phyloP scores from a whole-genome alignment of 2,329 filamentous ascomycete species.

The Ophiocordyceps robertsii region DNA sequence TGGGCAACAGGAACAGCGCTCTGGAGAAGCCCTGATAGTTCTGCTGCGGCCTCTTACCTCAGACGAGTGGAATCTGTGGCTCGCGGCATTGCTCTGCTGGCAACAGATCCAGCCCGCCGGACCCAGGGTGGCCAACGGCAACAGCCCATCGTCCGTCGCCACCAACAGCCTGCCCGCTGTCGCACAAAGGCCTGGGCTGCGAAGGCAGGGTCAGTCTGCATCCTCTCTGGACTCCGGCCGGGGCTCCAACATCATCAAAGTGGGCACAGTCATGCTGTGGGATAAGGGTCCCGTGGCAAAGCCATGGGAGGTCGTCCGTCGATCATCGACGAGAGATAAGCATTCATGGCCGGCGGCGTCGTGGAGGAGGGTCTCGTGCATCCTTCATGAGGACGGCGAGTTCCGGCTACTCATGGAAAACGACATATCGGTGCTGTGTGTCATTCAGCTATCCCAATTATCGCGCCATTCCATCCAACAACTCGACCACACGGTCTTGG shows the following conservation, averaged over 20 bases:
- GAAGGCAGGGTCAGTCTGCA: conserved; percentile 21
- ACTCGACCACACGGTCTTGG: conserved; percentile 77
- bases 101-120: conserved; percentile 55
- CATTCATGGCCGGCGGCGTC: conserved; percentile 40
- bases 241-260: conserved; percentile 71
- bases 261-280: conserved; percentile 84
- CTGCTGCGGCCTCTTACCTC: conserved; percentile 49
- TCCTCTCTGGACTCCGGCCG: conserved; percentile 15
- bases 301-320: conserved; percentile 41
- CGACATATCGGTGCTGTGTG: conserved; percentile 65
- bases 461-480: conserved; percentile 84
- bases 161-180: conserved; percentile 15
- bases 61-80: conserved; percentile 64
- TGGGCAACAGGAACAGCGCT: conserved; percentile 43
- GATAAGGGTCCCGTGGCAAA: conserved; percentile 55
- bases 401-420: conserved; percentile 83
- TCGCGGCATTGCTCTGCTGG: conserved; percentile 71
- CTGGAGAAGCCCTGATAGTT: conserved; percentile 18
- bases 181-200: conserved; percentile 23
- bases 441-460: conserved; percentile 78
- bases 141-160: conserved; percentile 13
- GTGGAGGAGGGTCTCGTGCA: conserved; percentile 86
- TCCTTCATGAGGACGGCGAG: conserved; percentile 86
- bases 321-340: conserved; percentile 43
- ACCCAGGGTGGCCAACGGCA: conserved; percentile 34